phyloP scores from a whole-genome alignment of 78 protist genomes.

The Bigelowiella natans region DNA sequence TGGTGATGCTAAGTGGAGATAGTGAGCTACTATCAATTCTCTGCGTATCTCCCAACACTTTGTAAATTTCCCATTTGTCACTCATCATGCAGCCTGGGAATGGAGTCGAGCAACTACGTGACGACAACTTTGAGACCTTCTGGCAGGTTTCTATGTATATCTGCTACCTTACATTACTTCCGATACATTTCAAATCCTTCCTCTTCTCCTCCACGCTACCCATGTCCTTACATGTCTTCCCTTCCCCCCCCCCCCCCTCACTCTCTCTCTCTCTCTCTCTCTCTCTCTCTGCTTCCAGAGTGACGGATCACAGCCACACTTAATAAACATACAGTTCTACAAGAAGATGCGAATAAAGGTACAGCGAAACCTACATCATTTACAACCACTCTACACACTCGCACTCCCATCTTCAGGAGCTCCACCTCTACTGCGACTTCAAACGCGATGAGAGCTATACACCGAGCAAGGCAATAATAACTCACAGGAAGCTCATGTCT shows the following conservation, averaged over 20 bases:
- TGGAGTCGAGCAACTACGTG: slow-evolving; percentile 64
- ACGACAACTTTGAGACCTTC: slow-evolving; percentile 49
- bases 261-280: no score
- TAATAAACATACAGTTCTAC: slow-evolving; percentile 48
- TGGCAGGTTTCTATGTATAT: slow-evolving; percentile 42
- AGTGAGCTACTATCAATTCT: no score
- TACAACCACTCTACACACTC: no score
- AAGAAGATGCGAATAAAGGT: slow-evolving; percentile 8
- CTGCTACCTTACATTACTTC: not conserved
- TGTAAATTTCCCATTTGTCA: no score
- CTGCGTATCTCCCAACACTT: no score
- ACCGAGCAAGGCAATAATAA: slow-evolving; percentile 24
- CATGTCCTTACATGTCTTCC: not conserved
- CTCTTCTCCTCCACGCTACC: not conserved
- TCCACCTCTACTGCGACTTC: slow-evolving; percentile 35
- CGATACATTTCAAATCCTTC: not conserved
- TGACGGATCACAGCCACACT: slow-evolving; percentile 61
- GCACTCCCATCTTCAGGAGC: slow-evolving; percentile 21
- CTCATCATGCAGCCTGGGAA: slow-evolving; percentile 47
- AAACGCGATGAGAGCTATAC: slow-evolving; percentile 61
- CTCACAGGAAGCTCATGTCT: no score
- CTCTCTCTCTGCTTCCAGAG: no score
- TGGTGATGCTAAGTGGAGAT: no score
- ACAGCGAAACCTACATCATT: no score
- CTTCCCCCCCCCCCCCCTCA: not conserved